Conservation (phyloP, 768 basidiomycete species). For the Pleurotus djamor region DNA sequence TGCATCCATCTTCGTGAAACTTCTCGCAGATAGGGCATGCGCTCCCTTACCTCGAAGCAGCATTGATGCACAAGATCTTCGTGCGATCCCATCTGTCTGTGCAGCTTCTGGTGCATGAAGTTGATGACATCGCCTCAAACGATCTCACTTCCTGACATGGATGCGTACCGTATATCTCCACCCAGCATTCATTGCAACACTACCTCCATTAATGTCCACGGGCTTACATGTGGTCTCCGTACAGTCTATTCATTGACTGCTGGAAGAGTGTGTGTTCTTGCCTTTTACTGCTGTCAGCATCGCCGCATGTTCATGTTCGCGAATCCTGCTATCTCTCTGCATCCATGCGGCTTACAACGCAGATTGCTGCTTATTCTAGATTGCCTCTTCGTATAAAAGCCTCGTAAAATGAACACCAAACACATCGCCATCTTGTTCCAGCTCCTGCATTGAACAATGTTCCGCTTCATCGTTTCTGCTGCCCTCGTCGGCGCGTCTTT, state of each 20-base stretch:
- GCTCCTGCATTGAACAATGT: conserved; percentile 17
- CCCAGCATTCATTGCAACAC: background rate
- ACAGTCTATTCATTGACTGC: background rate
- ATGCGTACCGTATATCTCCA: background rate
- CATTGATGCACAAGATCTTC: too few species aligned
- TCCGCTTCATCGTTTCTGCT: conserved; percentile 20
- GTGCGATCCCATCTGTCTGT: too few species aligned
- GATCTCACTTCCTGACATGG: background rate
- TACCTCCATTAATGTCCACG: background rate
- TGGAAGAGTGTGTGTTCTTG: background rate
- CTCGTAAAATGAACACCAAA: background rate
- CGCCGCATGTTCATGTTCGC: background rate
- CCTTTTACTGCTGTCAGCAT: background rate
- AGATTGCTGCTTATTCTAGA: too few species aligned
- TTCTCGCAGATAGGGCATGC: too few species aligned
- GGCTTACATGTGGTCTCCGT: background rate
- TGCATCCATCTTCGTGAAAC: background rate
- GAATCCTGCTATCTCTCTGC: background rate
- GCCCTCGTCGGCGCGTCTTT: conserved; percentile 24
- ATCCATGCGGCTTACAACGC: background rate
- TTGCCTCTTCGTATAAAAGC: background rate
- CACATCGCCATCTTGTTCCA: background rate
- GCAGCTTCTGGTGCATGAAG: background rate
- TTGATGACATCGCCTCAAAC: background rate
- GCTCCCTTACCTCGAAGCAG: too few species aligned